Percentiles rank a stretch among this genome's conserved stretches.
Conservation (phyloP, 1,139 yeast genomes). For the Scheffersomyces titani region DNA sequence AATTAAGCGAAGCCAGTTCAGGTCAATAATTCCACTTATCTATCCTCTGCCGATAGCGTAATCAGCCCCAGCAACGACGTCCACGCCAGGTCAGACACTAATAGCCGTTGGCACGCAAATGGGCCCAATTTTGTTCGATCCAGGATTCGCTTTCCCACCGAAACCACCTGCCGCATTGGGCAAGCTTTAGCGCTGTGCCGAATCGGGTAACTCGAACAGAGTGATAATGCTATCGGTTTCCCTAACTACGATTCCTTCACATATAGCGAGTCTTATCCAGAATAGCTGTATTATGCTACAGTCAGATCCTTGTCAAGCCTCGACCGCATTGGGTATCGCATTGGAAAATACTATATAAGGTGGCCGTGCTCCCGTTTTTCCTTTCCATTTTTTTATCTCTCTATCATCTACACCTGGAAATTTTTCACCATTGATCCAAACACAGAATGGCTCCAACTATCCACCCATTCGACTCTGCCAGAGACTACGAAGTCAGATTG, state of each 20-base stretch:
- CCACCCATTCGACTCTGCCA: constrained; percentile 70
- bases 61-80: neutral
- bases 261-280: neutral
- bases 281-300: neutral
- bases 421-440: neutral
- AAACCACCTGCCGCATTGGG: neutral
- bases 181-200: neutral
- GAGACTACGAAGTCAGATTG: constrained; percentile 62
- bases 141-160: neutral
- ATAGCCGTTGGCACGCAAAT: neutral
- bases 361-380: neutral
- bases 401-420: neutral
- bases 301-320: neutral
- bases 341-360: neutral
- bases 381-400: neutral
- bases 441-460: constrained; percentile 13
- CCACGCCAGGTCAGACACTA: neutral
- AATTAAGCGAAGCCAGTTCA: neutral
- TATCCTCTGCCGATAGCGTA: neutral
- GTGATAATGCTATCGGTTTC: neutral
- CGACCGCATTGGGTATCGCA: neutral
- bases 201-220: neutral
- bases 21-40: neutral
- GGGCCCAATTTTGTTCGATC: no score
- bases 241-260: neutral